Percentiles rank a stretch among this genome's conserved stretches.
phyloP scores from a whole-genome alignment of 139 green algal species.

The Chlamydomonas sp. region DNA sequence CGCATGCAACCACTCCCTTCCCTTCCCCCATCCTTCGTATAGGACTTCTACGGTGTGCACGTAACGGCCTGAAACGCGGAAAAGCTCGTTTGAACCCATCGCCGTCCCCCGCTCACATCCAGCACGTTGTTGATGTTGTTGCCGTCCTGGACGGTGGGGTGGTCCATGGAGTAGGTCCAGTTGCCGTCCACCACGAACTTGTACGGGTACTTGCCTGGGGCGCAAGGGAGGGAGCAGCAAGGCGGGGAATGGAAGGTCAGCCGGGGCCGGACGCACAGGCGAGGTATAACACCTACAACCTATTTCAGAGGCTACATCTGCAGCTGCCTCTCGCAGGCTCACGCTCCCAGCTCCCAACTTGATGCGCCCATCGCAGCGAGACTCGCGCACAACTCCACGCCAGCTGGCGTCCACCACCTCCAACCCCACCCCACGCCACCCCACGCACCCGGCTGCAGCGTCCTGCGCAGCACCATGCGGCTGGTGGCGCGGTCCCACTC shows the following conservation, averaged over 20 bases:
- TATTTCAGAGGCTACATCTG: too few relatives aligned
- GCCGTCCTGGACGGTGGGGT: slow-evolving; percentile 76
- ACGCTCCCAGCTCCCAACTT: too few relatives aligned
- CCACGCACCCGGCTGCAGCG: slow-evolving; percentile 19
- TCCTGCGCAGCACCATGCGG: slow-evolving; percentile 47
- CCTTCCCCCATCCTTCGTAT: not conserved
- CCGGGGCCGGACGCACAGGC: not conserved
- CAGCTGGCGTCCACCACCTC: not conserved
- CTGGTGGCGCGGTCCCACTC: slow-evolving; percentile 54
- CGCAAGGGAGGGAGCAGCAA: slow-evolving; percentile 16
- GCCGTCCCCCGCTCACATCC: slow-evolving; percentile 43
- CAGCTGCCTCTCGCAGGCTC: too few relatives aligned
- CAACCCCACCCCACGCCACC: not conserved
- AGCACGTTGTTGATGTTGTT: slow-evolving; percentile 85
- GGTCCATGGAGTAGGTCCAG: slow-evolving; percentile 85
- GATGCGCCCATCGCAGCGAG: too few relatives aligned
- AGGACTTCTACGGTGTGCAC: not conserved
- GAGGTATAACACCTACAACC: not conserved
- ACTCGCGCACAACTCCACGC: not conserved
- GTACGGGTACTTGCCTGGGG: slow-evolving; percentile 80
- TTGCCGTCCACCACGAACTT: slow-evolving; percentile 94
- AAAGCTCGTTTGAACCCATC: not conserved
- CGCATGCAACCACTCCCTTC: not conserved
- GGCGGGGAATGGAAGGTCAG: not conserved
- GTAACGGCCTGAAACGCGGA: not conserved